phyloP scores from a whole-genome alignment of 2,329 filamentous ascomycete species.

The Teratosphaeria destructans region DNA sequence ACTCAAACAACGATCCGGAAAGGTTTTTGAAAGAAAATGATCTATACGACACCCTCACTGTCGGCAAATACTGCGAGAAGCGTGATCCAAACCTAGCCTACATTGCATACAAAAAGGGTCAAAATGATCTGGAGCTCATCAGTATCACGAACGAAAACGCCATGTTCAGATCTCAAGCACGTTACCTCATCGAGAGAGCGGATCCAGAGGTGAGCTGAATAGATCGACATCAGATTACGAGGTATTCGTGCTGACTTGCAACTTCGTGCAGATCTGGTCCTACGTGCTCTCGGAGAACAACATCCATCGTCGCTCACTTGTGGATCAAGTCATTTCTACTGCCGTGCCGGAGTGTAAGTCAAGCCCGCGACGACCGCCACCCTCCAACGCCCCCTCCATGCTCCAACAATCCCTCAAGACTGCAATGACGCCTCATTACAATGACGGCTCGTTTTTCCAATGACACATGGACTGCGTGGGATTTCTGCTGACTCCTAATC shows the following conservation, averaged over 20 bases:
- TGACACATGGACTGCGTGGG: background rate
- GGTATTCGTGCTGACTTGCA: background rate
- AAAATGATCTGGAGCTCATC: constrained; percentile 94
- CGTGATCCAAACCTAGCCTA: constrained; percentile 90
- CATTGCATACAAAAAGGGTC: constrained; percentile 91
- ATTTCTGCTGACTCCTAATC: constrained; percentile 45
- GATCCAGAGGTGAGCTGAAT: constrained; percentile 50
- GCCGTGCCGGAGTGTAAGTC: constrained; percentile 48
- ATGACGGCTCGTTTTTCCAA: background rate
- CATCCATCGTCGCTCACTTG: constrained; percentile 80
- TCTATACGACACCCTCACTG: constrained; percentile 80
- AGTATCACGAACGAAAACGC: constrained; percentile 98
- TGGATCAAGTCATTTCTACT: constrained; percentile 92
- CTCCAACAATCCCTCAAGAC: background rate
- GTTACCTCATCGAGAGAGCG: constrained; percentile 83
- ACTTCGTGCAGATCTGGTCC: constrained; percentile 55
- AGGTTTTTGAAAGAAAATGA: constrained; percentile 97
- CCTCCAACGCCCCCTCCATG: background rate
- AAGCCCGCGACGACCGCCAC: background rate
- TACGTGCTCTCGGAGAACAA: constrained; percentile 96
- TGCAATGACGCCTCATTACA: background rate
- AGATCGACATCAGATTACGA: constrained; percentile 3
- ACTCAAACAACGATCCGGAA: constrained; percentile 96
- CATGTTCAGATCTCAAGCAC: constrained; percentile 98
- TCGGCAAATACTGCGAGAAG: constrained; percentile 99